Conservation (phyloP, 1,284 basidiomycete genomes). For the Naganishia sp. region DNA sequence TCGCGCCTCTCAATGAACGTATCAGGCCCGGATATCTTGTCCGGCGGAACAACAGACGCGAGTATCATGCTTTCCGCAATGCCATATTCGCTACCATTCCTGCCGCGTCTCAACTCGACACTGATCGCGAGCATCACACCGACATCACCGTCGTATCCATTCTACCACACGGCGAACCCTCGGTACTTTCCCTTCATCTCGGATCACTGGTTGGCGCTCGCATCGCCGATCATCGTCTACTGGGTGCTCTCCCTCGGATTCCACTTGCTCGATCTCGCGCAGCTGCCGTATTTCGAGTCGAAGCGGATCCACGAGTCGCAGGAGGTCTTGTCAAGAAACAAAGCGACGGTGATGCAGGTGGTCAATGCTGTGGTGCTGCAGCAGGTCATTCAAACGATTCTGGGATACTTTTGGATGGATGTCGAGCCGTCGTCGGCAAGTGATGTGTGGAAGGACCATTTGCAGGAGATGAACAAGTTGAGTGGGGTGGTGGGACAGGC, state of each 20-base stretch:
- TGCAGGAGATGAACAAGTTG: constrained; percentile 56
- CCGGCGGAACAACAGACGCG: not conserved
- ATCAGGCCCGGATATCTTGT: not conserved
- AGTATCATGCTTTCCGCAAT: constrained; percentile 15
- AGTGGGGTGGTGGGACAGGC: constrained; percentile 55
- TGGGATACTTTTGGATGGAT: constrained; percentile 72
- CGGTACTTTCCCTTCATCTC: constrained; percentile 64
- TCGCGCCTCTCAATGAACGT: constrained; percentile 3
- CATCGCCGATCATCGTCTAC: constrained; percentile 79
- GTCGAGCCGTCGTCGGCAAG: constrained; percentile 49
- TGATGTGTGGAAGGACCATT: constrained; percentile 60
- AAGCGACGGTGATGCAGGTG: constrained; percentile 70
- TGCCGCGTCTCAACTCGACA: constrained; percentile 42
- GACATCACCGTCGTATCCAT: constrained; percentile 42
- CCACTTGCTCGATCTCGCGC: constrained; percentile 73
- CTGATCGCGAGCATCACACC: constrained; percentile 48
- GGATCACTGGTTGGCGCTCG: constrained; percentile 73
- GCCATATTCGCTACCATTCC: constrained; percentile 19
- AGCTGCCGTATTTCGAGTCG: constrained; percentile 75
- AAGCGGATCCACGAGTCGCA: constrained; percentile 85
- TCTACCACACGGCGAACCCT: constrained; percentile 65
- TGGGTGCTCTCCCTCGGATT: constrained; percentile 83
- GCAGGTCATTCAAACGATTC: constrained; percentile 77
- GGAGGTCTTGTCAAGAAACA: constrained; percentile 76
- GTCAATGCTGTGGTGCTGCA: constrained; percentile 77